Base-by-base conservation (phyloP, 345 rosid genomes). In the Hypericum androsaemum region DNA sequence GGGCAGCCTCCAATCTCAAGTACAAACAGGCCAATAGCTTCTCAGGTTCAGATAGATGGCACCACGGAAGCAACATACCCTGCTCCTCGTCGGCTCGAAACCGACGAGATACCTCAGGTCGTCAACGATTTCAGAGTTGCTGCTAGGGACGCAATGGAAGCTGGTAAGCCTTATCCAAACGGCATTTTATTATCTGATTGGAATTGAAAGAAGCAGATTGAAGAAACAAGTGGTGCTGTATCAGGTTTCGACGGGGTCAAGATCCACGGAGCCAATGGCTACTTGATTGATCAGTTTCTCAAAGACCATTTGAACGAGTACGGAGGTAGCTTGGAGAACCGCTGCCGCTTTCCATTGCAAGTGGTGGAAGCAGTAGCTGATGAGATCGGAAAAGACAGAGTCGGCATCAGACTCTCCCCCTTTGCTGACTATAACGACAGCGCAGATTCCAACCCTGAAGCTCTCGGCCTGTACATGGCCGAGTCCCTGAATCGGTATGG, bases 341-440 rank as follows among this genome's bases (percentile, higher is more conserved):
- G 63, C 5, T 59, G 63, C 41, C 46, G 63, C 3, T 59, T 59
- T 40, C 11, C 41, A 4, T 3, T 50, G 32, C 40, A 49, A 42
- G 48, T 59, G 28, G 55, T 59, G n/a, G n/a, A 50, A 15, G 63
- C 63, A 12, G 48, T 59, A 6, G 55, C 10, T 0, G 38, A 59
- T 6, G 63, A 49, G 42, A 49, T 59, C 9, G 63, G 63, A 41
- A 35, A 38, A 28, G 38, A 50, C 22, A 40, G 55, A 13, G 63
- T 59, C 3, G 63, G 63, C 8, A 5, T 59, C 41, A 59, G 63
- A 50, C 35, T 59, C 12, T 49, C 63, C 32, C 55, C 63, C 28
- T 41, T 22, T 10, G 48, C 40, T 5, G 49, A 59, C 12, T 50
- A 49, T 39, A 40, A 40, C 15, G 63, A 50, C 40, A 22, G 8